These are phyloP conservation scores for Pezicula neosporulosa DNA, from an alignment of 2,329 filamentous ascomycete species.

Conservation along the genomic window DNA sequence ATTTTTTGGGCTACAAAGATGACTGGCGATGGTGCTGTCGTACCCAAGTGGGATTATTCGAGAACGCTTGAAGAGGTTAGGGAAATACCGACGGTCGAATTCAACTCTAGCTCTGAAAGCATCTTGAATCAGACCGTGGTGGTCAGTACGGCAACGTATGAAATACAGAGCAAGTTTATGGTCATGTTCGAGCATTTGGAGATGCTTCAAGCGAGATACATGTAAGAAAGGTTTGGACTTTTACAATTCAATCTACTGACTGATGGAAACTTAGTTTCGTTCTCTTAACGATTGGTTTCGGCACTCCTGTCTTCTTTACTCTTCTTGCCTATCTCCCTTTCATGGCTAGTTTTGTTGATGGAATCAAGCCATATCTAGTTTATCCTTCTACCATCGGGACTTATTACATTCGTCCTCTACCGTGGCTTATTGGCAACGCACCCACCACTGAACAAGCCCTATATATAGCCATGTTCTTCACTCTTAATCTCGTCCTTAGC, in stretches of 20 bases:
- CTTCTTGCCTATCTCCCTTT: slow-evolving; percentile 24
- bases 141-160: not conserved
- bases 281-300: slow-evolving; percentile 23
- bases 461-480: slow-evolving; percentile 41
- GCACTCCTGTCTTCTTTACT: slow-evolving; percentile 22
- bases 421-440: slow-evolving; percentile 31
- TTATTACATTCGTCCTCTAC: slow-evolving; percentile 30
- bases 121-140: not conserved
- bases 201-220: slow-evolving; percentile 7
- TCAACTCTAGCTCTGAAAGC: not conserved
- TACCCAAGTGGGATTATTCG: slow-evolving; percentile 23
- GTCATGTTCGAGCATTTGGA: not conserved
- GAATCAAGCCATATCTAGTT: slow-evolving; percentile 29
- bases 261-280: slow-evolving; percentile 15
- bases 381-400: slow-evolving; percentile 29
- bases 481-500: slow-evolving; percentile 41
- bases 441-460: slow-evolving; percentile 29
- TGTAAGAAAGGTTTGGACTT: not conserved
- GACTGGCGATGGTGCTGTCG: slow-evolving; percentile 13
- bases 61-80: not conserved
- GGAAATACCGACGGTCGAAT: not conserved
- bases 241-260: not conserved
- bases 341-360: slow-evolving; percentile 18
- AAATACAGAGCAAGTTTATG: not conserved
- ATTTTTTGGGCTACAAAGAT: slow-evolving; percentile 21